These are phyloP conservation scores for Calonectria pseudoreteaudii DNA, from an alignment of 2,329 filamentous ascomycete species.

Conservation along the genomic window DNA sequence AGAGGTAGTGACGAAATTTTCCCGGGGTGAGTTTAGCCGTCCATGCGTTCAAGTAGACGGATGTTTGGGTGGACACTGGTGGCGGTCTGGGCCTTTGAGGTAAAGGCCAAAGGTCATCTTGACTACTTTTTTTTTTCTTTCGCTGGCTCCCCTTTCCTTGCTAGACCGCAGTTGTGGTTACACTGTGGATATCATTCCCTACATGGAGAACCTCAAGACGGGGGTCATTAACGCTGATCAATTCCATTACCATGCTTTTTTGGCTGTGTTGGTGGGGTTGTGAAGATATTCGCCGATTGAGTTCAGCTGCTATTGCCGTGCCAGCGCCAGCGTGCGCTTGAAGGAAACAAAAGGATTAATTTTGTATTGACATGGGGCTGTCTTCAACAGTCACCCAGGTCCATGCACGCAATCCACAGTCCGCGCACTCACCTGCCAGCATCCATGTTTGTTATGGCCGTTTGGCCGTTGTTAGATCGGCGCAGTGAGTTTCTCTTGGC, in stretches of 20 bases:
- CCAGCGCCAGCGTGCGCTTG: conserved; percentile 3
- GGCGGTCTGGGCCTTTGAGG: not conserved
- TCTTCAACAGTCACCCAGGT: not conserved
- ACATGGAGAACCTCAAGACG: not conserved
- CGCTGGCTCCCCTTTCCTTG: not conserved
- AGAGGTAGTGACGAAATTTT: conserved; percentile 11
- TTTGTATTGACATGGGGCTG: conserved; percentile 12
- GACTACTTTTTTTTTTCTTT: not conserved
- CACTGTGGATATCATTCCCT: not conserved
- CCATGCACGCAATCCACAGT: conserved; percentile 8
- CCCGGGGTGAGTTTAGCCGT: not conserved
- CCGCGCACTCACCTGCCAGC: conserved; percentile 3
- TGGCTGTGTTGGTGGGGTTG: not conserved
- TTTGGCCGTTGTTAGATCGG: not conserved
- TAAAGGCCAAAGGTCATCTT: not conserved
- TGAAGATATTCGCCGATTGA: not conserved
- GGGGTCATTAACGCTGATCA: not conserved
- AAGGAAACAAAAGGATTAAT: conserved; percentile 2
- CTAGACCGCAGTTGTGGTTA: not conserved
- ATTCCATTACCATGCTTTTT: not conserved
- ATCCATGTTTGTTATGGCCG: not conserved
- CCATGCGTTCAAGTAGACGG: not conserved
- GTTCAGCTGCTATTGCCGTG: not conserved
- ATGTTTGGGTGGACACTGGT: not conserved
- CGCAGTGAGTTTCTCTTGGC: not conserved